Percentiles rank a stretch among this genome's conserved stretches.
Conservation (phyloP, 2,329 filamentous ascomycete species). For the Aspergillus quadricinctus region DNA sequence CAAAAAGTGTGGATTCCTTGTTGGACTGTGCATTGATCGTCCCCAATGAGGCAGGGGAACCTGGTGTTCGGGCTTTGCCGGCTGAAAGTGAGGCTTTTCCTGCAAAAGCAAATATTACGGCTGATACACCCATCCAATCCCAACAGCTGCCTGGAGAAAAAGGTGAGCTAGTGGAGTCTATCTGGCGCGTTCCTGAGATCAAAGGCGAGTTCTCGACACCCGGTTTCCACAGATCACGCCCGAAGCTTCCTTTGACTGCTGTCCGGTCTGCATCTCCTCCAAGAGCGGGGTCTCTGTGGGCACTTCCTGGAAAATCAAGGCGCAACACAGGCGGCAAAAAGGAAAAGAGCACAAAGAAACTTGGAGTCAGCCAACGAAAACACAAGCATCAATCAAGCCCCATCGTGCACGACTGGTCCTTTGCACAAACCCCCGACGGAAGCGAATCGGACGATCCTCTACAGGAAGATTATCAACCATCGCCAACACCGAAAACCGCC, state of each 20-base stretch:
- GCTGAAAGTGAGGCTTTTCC: conserved; percentile 2
- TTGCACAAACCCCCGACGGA: conserved; percentile 29
- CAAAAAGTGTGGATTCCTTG: conserved; percentile 20
- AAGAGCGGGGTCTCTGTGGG: conserved; percentile 36
- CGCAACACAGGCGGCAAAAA: conserved; percentile 19
- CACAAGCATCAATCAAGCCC: conserved; percentile 26
- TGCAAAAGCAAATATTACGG: conserved; percentile 17
- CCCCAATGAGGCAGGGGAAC: conserved; percentile 1
- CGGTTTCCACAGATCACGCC: conserved; percentile 13
- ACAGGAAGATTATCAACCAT: conserved; percentile 30
- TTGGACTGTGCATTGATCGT: conserved; percentile 13
- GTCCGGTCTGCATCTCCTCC: conserved; percentile 30
- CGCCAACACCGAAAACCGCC: conserved; percentile 24
- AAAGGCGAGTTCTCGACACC: conserved; percentile 23
- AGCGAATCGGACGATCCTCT: conserved; percentile 43
- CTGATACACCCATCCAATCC: conserved; percentile 13
- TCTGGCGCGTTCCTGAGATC: conserved; percentile 31
- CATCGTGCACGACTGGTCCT: conserved; percentile 33
- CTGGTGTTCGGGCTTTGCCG: conserved; percentile 4
- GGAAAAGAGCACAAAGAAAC: conserved; percentile 19
- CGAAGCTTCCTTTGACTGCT: conserved; percentile 7
- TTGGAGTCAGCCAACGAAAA: conserved; percentile 16
- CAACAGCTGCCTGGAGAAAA: conserved; percentile 1
- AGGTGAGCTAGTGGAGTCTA: conserved; percentile 18
- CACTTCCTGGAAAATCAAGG: conserved; percentile 23